A percentile compares a stretch with the other conserved stretches of the same genome.
Conservation (phyloP, 225 moss, liverwort and hornwort genomes). For the Rhytidiadelphus loreus region DNA sequence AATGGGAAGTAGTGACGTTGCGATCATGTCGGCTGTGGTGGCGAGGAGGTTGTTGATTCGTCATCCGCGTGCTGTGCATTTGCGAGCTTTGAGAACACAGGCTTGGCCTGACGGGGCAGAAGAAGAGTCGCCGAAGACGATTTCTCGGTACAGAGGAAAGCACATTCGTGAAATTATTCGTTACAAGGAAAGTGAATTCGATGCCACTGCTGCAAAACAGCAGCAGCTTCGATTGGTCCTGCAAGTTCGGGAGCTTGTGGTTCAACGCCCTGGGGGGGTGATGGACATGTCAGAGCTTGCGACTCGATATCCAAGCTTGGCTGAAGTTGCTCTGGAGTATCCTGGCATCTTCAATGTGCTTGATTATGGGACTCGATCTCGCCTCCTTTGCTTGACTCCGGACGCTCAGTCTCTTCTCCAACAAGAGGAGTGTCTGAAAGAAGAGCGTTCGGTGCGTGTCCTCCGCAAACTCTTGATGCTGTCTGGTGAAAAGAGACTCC, state of each 20-base stretch:
- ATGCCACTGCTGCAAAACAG: constrained; percentile 10
- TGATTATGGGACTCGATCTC: not conserved
- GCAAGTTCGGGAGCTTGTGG: constrained; percentile 19
- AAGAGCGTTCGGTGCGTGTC: constrained; percentile 17
- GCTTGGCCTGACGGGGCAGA: constrained; percentile 3
- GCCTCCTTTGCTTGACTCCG: constrained; percentile 28
- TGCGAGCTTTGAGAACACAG: constrained; percentile 23
- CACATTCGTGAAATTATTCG: constrained; percentile 19
- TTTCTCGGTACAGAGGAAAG: constrained; percentile 3
- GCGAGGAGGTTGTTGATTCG: constrained; percentile 2
- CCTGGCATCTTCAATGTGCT: constrained; percentile 35
- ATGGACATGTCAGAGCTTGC: constrained; percentile 32
- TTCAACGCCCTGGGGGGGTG: constrained; percentile 3
- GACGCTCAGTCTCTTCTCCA: constrained; percentile 33
- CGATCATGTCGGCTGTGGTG: constrained; percentile 12
- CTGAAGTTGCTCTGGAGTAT: not conserved
- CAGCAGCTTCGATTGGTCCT: constrained; percentile 8
- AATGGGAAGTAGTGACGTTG: not conserved
- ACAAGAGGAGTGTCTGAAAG: constrained; percentile 14
- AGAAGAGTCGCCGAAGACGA: not conserved
- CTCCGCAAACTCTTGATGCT: constrained; percentile 41
- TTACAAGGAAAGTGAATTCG: constrained; percentile 10
- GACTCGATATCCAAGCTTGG: not conserved
- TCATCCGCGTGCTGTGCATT: not conserved
- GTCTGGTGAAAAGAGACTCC: constrained; percentile 18